Conservation (phyloP, 495 filamentous ascomycete genomes). For the Massariosphaeria phaeospora region DNA sequence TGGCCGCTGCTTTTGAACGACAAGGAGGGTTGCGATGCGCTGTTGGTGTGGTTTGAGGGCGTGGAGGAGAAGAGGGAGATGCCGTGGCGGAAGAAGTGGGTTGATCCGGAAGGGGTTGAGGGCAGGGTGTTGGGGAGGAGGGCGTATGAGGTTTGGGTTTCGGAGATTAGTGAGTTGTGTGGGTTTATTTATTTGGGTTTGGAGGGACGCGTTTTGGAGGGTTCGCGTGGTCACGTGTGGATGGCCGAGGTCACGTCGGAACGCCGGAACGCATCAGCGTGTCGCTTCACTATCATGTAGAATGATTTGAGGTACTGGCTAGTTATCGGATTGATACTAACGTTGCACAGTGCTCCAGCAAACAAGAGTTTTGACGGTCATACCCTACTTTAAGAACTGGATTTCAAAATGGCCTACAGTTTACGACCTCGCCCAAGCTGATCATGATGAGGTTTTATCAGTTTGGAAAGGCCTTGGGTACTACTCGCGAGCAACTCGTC, state of each 20-base stretch:
- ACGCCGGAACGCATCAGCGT: too few relatives aligned
- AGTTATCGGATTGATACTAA: not conserved
- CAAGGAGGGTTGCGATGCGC: not conserved
- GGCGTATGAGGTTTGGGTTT: constrained; percentile 27
- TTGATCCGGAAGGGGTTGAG: constrained; percentile 4
- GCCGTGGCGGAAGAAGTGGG: constrained; percentile 26
- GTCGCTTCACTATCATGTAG: too few relatives aligned
- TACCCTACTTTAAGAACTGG: constrained; percentile 26
- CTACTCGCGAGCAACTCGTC: constrained; percentile 24
- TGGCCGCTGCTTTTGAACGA: constrained; percentile 12
- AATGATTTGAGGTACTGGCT: not conserved
- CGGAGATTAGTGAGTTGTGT: constrained; percentile 19
- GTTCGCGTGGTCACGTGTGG: too few relatives aligned
- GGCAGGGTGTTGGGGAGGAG: constrained; percentile 1
- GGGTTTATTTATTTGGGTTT: not conserved
- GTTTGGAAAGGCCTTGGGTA: constrained; percentile 30
- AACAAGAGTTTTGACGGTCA: constrained; percentile 26
- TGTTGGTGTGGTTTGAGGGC: constrained; percentile 19
- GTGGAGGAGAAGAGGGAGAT: constrained; percentile 21
- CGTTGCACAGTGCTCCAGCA: constrained; percentile 25
- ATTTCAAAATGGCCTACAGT: constrained; percentile 26
- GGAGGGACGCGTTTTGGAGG: too few relatives aligned
- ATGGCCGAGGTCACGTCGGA: too few relatives aligned
- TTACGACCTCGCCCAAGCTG: constrained; percentile 14
- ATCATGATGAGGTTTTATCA: constrained; percentile 20